Evolutionary conservation across 495 filamentous ascomycete species (phyloP).

Genomic region (Hypoxylon fragiforme): DNA sequence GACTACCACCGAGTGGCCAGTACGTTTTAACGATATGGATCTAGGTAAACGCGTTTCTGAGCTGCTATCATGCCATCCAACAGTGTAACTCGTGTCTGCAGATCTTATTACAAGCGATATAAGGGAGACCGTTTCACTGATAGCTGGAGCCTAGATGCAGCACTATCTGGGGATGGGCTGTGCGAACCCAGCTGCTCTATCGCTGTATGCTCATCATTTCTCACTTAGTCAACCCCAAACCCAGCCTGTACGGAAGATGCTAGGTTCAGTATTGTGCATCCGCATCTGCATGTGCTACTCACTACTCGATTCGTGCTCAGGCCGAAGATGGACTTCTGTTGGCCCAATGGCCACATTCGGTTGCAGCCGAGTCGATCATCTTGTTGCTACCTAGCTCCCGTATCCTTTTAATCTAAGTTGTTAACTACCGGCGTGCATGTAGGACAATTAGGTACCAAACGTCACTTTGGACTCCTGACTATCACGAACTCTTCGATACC

Average conservation of each 20-base stretch:
- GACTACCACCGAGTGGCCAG: conserved; percentile 3
- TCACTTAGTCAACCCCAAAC: conserved; percentile 30
- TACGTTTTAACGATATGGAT: not conserved
- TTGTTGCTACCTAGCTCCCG: conserved; percentile 25
- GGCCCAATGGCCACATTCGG: conserved; percentile 34
- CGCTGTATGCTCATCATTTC: conserved; percentile 20
- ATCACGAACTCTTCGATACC: too few species aligned
- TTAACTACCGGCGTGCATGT: conserved; percentile 32
- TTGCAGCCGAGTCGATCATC: conserved; percentile 34
- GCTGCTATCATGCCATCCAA: conserved; percentile 8
- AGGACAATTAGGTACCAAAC: conserved; percentile 24
- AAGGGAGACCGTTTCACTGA: conserved; percentile 22
- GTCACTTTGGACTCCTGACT: conserved; percentile 26
- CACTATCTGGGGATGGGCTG: conserved; percentile 19
- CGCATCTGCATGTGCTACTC: conserved; percentile 19
- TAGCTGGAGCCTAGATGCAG: conserved; percentile 24
- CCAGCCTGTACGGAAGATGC: conserved; percentile 12
- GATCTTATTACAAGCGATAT: conserved; percentile 28
- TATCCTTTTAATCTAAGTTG: conserved; percentile 25
- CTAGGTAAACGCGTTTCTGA: conserved; percentile 5
- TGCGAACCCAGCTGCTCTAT: conserved; percentile 17
- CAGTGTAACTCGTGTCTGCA: conserved; percentile 17
- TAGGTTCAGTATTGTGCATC: conserved; percentile 14
- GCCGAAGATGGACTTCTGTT: conserved; percentile 26
- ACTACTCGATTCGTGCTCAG: conserved; percentile 26